phyloP scores from a whole-genome alignment of 495 filamentous ascomycete species.

The Astrothelium macrocarpum region DNA sequence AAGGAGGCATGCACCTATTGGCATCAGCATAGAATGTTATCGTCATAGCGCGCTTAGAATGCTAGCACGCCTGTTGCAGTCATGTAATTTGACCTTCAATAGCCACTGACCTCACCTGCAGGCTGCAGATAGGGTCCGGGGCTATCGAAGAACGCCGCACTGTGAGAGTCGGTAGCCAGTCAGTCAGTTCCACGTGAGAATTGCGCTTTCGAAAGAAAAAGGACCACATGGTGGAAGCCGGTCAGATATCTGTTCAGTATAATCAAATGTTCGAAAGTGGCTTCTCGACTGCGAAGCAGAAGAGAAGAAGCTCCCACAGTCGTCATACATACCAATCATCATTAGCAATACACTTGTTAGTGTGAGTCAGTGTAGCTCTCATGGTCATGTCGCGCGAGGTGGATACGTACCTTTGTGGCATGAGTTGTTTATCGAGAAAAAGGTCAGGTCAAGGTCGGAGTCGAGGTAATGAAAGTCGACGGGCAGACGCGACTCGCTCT shows the following conservation, averaged over 20 bases:
- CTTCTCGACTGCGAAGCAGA: neutral
- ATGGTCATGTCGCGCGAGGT: no score
- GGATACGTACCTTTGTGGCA: neutral
- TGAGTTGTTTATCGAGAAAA: no score
- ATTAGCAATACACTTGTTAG: neutral
- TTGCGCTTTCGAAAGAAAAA: neutral
- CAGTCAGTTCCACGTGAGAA: neutral
- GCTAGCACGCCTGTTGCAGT: neutral
- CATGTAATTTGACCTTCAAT: neutral
- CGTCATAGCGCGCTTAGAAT: conserved; percentile 5
- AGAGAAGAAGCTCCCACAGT: neutral
- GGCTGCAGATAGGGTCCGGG: neutral
- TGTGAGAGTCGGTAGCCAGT: neutral
- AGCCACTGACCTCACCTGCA: neutral
- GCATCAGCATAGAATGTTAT: neutral
- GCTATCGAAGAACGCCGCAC: neutral
- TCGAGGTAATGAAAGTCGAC: neutral
- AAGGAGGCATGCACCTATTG: neutral
- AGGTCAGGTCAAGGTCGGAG: no score
- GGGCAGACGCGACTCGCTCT: neutral
- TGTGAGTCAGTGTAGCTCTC: neutral
- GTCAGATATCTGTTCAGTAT: conserved; percentile 3
- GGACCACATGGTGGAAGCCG: neutral
- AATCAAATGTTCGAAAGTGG: neutral
- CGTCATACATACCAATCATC: neutral